These are phyloP conservation scores for Aspergillus oerlinghausenensis DNA, from an alignment of 2,329 filamentous ascomycete species.

Conservation along the genomic window DNA sequence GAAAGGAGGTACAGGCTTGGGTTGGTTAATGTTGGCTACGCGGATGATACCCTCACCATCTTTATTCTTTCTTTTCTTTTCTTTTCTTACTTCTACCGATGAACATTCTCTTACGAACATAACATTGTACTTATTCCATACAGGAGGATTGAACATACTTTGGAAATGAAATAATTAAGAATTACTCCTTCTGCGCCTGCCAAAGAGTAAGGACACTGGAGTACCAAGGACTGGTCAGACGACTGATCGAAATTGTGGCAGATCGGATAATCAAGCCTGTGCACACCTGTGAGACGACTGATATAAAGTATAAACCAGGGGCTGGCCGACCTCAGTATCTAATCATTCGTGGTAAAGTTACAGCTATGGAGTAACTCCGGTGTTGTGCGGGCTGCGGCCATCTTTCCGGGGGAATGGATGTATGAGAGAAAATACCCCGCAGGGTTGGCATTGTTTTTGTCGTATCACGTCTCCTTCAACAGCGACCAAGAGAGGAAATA, in stretches of 20 bases:
- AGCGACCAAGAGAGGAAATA: neutral
- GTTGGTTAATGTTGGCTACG: neutral
- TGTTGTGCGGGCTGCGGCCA: too few relatives aligned
- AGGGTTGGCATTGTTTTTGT: too few relatives aligned
- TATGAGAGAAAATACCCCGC: too few relatives aligned
- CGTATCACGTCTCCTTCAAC: neutral
- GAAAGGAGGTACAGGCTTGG: neutral
- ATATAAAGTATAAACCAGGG: too few relatives aligned
- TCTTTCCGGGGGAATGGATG: neutral
- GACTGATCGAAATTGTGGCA: too few relatives aligned
- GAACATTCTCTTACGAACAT: neutral
- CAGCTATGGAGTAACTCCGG: neutral
- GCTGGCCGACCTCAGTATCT: neutral
- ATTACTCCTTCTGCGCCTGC: neutral
- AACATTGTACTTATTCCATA: neutral
- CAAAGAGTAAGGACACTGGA: too few relatives aligned
- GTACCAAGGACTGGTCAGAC: too few relatives aligned
- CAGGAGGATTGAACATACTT: neutral
- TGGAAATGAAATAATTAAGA: neutral
- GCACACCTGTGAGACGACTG: too few relatives aligned
- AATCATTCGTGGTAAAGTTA: neutral
- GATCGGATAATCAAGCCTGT: too few relatives aligned
- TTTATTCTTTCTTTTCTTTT: neutral
- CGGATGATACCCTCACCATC: neutral
- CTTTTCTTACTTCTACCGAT: neutral